These are phyloP conservation scores for Grosmannia serpens DNA, from an alignment of 2,329 filamentous ascomycete genomes.

Conservation along the genomic window DNA sequence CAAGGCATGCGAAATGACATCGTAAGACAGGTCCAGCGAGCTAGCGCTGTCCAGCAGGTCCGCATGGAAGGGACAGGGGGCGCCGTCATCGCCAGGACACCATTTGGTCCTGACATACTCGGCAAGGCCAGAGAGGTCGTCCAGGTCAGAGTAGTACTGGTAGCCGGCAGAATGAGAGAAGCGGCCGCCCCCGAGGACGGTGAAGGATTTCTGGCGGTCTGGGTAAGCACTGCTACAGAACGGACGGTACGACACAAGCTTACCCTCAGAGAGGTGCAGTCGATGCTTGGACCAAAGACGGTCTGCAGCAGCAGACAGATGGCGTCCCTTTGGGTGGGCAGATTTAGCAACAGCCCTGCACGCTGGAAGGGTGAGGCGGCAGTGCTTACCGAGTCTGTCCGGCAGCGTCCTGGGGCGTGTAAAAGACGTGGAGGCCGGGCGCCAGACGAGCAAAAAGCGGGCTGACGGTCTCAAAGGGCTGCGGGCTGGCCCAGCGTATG, in stretches of 20 bases:
- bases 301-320: slow-evolving; percentile 49
- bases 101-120: slow-evolving; percentile 38
- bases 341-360: slow-evolving; percentile 1
- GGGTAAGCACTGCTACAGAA: background rate
- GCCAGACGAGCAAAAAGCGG: slow-evolving; percentile 67
- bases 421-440: slow-evolving; percentile 73
- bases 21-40: slow-evolving; percentile 67
- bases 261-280: slow-evolving; percentile 42
- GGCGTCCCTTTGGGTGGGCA: slow-evolving; percentile 23
- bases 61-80: slow-evolving; percentile 37
- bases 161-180: slow-evolving; percentile 51
- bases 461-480: slow-evolving; percentile 44
- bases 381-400: background rate
- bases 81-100: slow-evolving; percentile 31
- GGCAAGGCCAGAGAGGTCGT: slow-evolving; percentile 42
- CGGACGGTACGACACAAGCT: background rate
- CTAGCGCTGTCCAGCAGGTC: slow-evolving; percentile 38
- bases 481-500: slow-evolving; percentile 62
- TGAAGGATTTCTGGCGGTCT: slow-evolving; percentile 45
- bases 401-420: slow-evolving; percentile 41
- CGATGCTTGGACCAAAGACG: slow-evolving; percentile 39
- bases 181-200: slow-evolving; percentile 38
- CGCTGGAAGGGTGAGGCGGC: no score
- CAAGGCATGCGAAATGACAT: slow-evolving; percentile 52
- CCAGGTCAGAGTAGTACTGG: slow-evolving; percentile 60